These are phyloP conservation scores for Suillus weaverae DNA, from an alignment of 768 basidiomycete genomes.

Conservation along the genomic window DNA sequence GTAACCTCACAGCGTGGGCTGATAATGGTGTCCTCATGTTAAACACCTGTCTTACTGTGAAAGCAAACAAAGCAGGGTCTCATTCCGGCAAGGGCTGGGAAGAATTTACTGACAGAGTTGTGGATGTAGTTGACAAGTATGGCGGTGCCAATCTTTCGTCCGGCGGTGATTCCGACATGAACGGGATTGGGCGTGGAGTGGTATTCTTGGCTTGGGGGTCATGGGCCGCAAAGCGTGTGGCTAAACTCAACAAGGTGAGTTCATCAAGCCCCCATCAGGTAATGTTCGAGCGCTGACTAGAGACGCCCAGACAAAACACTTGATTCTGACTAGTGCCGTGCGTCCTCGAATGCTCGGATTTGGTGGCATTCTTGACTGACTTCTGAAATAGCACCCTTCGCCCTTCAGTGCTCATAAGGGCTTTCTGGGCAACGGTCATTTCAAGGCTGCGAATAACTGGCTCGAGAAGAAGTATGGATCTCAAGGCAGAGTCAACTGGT, in stretches of 20 bases:
- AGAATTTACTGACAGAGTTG: conserved; percentile 79
- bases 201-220: conserved; percentile 92
- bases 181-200: conserved; percentile 68
- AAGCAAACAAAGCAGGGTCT: conserved; percentile 70
- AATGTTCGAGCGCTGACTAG: background rate
- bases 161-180: conserved; percentile 33
- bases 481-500: conserved; percentile 75
- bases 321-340: conserved; percentile 76
- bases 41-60: conserved; percentile 91
- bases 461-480: conserved; percentile 74
- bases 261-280: conserved; percentile 7
- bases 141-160: conserved; percentile 66
- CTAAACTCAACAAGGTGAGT: conserved; percentile 69
- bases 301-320: conserved; percentile 63
- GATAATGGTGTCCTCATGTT: conserved; percentile 85
- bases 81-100: conserved; percentile 92
- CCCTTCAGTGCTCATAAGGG: conserved; percentile 77
- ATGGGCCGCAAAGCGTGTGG: conserved; percentile 81
- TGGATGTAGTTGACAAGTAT: conserved; percentile 75
- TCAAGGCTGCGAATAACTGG: conserved; percentile 87
- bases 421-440: conserved; percentile 89
- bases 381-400: conserved; percentile 70
- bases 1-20: conserved; percentile 82
- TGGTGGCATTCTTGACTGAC: conserved; percentile 26
- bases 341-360: conserved; percentile 30